Evolutionary conservation across 805 yeast genomes (phyloP), one percentile per base, ranked within the genome.

Genomic region (Suhomyces kilbournensis): DNA sequence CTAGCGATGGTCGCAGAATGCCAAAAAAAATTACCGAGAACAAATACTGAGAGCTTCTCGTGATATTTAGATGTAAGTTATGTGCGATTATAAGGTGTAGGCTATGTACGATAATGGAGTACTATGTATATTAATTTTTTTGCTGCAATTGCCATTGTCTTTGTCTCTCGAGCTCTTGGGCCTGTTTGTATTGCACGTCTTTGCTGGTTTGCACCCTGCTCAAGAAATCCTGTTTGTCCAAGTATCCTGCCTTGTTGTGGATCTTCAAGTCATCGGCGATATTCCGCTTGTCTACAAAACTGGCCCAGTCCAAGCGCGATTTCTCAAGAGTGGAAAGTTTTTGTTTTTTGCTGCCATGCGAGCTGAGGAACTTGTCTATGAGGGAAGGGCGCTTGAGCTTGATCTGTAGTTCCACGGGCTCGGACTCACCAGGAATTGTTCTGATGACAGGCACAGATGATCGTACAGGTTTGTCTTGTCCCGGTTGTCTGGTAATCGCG

Each of bases 241-340:
- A 72, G 69, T 85, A 94, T 7, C 99, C 99, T 49, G 85, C 94
- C 74, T 88, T 92, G 66, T 91, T 92, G 64, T 86, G 87, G 52
- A 81, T 78, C 46, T 78, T 79, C 63, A 94, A 79, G 56, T 94
- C 99, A 58, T 90, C 97, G 49, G 81, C 78, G 46, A 94, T 85
- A 51, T 91, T 91, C 57, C 85, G 84, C 57, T 87, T 80, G 69
- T 93, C 97, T 28, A 94, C 97, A 70, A 88, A 91, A 46, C 88
- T 83, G 0, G 96, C 96, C 96, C 98, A 94, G 69, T 94, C 99
- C 48, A 94, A 76, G 56, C 96, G 77, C 1, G 96, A 88, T 69
- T 94, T 94, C 66, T 94, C 98, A 57, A 94, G 74, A 0, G 99
- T 94, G 22, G 96, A 88, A 55, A 94, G 76, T 65, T 90, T 93